These are phyloP conservation scores for Spongospora subterranea DNA, from an alignment of 208 protist genomes.

Conservation along the genomic window DNA sequence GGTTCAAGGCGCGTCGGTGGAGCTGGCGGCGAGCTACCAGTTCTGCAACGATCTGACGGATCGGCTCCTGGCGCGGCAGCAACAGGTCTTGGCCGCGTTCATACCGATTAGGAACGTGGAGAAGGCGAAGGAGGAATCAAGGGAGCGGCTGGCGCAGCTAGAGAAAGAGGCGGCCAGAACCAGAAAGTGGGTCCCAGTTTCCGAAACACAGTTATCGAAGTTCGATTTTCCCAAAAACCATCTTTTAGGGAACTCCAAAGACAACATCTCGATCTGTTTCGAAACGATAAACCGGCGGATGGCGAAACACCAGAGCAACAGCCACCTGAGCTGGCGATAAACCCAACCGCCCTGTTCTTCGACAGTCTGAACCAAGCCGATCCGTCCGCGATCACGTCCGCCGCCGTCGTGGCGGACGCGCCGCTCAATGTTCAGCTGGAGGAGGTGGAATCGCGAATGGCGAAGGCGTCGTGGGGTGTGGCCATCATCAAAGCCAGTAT, in stretches of 20 bases:
- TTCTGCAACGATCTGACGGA: constrained; percentile 15
- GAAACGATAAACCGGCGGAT: neutral
- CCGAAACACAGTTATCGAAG: too few species aligned
- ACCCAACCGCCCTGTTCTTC: neutral
- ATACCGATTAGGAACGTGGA: neutral
- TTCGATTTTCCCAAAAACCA: too few species aligned
- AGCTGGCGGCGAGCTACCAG: neutral
- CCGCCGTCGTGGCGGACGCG: neutral
- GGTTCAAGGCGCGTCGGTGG: neutral
- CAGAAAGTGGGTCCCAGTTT: neutral
- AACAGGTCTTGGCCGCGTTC: neutral
- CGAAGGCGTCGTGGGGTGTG: neutral
- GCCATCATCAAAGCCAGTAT: neutral
- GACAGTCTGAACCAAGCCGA: neutral
- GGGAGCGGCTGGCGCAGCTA: neutral
- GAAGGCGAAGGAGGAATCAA: neutral
- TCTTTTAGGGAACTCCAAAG: neutral
- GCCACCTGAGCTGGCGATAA: neutral
- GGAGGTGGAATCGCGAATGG: neutral
- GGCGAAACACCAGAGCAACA: neutral
- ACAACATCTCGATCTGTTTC: constrained; percentile 25
- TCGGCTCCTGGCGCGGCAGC: constrained; percentile 4
- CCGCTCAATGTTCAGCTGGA: neutral
- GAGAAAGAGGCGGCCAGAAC: neutral
- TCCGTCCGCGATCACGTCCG: neutral